Evolutionary conservation across 208 protist species (phyloP), one percentile per base, ranked within the genome.

Genomic region (Leishmania tarentolae): DNA sequence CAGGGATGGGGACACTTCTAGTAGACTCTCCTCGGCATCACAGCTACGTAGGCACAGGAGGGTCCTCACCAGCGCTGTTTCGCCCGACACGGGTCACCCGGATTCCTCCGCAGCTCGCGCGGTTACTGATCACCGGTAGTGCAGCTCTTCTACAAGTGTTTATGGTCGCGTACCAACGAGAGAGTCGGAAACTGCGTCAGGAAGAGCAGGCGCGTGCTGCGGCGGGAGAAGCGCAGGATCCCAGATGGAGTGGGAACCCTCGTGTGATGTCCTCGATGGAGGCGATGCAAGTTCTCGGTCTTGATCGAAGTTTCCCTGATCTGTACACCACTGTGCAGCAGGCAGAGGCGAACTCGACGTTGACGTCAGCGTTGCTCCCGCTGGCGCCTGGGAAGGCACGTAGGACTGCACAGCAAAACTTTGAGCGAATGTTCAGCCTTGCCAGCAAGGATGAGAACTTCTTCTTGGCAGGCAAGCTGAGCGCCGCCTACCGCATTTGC

Each of bases 401-500:
- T 5, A 82, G 86, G 66, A 73, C 85, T 75, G 93, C 92, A 15
- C 84, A 71, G 65, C 61, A 82, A 76, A 94, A 93, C 80, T 97
- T 97, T 72, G 84, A 92, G 17, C 80, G 81, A 35, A 87, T 97
- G 78, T 91, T 94, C 57, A 84, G 65, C 42, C 81, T 95, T n/a
- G 90, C 91, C 5, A 80, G 86, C 37, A 80, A 90, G 68, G 78
- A 86, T 28, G 76, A 92, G 5, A 94, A 97, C 74, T 35, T 87
- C n/a, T 97, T 92, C 72, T 80, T 97, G 31, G 88, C 91, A 15
- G 93, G 93, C 11, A 97, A 97, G 83, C 83, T 97, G 57, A 97
- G 93, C 68, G 85, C 84, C 11, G 93, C 93, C 9, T 97, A 94
- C 72, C 92, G 92, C 70, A 65, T 93, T 2, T 97, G 93, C 72